Evolutionary conservation across 2,329 filamentous ascomycete genomes (phyloP).

Genomic region (Fusarium sublunatum): DNA sequence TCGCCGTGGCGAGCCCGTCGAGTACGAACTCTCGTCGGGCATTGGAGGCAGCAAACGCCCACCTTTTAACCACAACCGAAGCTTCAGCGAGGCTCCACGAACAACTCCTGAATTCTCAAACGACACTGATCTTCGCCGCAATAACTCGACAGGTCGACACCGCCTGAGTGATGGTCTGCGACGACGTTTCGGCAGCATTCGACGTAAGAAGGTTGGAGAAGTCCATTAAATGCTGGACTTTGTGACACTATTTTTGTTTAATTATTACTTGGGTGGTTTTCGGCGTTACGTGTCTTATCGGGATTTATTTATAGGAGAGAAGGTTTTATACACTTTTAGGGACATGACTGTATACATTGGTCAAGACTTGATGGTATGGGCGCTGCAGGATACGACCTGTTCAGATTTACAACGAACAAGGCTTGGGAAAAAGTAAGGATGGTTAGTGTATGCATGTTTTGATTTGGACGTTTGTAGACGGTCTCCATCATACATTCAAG

Average conservation of each 20-base stretch:
- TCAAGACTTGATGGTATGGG: slow-evolving; percentile 10
- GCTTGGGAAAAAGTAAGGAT: slow-evolving; percentile 10
- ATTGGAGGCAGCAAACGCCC: slow-evolving; percentile 36
- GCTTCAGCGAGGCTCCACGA: slow-evolving; percentile 55
- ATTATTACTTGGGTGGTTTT: background rate
- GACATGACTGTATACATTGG: slow-evolving; percentile 19
- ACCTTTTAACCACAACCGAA: slow-evolving; percentile 55
- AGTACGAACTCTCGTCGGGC: slow-evolving; percentile 63
- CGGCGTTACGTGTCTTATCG: slow-evolving; percentile 13
- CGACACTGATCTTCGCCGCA: slow-evolving; percentile 50
- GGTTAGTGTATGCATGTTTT: background rate
- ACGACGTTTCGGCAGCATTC: slow-evolving; percentile 64
- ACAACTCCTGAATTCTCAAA: slow-evolving; percentile 41
- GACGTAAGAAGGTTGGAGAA: slow-evolving; percentile 54
- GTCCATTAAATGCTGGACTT: slow-evolving; percentile 7
- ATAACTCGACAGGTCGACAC: slow-evolving; percentile 56
- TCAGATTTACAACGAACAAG: slow-evolving; percentile 7
- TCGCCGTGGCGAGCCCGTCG: slow-evolving; percentile 50
- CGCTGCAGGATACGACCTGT: slow-evolving; percentile 5
- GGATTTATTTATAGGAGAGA: slow-evolving; percentile 1
- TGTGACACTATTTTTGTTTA: slow-evolving; percentile 1
- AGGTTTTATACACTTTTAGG: slow-evolving; percentile 1
- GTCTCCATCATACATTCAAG: background rate
- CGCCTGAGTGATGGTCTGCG: slow-evolving; percentile 63
- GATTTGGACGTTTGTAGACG: slow-evolving; percentile 2